Percentiles rank a stretch among this genome's conserved stretches.
phyloP scores from a whole-genome alignment of 1,284 basidiomycete genomes.

The Schizopora paradoxa region DNA sequence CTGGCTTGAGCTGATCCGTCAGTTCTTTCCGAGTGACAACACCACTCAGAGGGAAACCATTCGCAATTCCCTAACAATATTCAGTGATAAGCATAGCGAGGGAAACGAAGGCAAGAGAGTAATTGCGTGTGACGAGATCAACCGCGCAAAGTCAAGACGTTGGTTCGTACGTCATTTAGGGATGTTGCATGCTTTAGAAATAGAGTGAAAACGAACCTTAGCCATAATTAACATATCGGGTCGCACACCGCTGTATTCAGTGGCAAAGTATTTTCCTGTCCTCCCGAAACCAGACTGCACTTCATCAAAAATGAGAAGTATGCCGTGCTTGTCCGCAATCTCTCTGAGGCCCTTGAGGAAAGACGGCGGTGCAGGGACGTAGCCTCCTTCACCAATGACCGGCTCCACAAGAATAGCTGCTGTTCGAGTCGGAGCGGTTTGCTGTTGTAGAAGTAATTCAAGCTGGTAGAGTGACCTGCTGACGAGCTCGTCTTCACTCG shows the following conservation, averaged over 20 bases:
- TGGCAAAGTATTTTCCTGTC: constrained; percentile 82
- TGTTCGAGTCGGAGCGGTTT: constrained; percentile 80
- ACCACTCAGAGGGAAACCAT: constrained; percentile 90
- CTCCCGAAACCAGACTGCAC: constrained; percentile 89
- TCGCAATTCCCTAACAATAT: constrained; percentile 68
- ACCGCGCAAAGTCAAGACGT: too few species aligned
- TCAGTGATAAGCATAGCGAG: constrained; percentile 10
- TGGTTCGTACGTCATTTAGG: too few species aligned
- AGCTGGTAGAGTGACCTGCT: constrained; percentile 76
- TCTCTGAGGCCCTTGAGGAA: constrained; percentile 78
- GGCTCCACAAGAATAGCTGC: constrained; percentile 92
- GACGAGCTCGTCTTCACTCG: constrained; percentile 63
- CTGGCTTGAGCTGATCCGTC: constrained; percentile 75
- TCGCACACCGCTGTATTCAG: constrained; percentile 73
- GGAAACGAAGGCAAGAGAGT: too few species aligned
- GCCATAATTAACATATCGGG: constrained; percentile 90
- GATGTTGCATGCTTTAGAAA: neutral
- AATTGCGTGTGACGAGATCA: too few species aligned
- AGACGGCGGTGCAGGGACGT: constrained; percentile 80
- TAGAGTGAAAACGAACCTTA: constrained; percentile 46
- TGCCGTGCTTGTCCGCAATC: constrained; percentile 84
- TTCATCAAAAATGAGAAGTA: constrained; percentile 81
- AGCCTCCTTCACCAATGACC: constrained; percentile 91
- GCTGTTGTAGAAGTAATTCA: constrained; percentile 78
- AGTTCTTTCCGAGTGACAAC: constrained; percentile 80